Conservation (phyloP, 2,329 filamentous ascomycete species). For the Talaromyces sp. region DNA sequence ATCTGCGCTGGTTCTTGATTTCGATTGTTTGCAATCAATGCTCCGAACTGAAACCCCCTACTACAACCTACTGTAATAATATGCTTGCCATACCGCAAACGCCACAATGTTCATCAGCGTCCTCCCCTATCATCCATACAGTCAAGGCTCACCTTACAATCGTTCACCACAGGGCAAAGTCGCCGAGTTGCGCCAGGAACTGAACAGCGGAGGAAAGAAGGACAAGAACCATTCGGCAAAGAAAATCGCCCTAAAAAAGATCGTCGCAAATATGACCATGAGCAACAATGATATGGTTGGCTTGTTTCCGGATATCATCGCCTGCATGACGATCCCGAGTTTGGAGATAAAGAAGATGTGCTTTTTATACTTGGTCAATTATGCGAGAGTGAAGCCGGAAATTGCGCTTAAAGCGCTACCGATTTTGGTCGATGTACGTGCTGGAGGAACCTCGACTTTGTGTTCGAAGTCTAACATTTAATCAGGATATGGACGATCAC, state of each 20-base stretch:
- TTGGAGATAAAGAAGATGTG: conserved; percentile 99
- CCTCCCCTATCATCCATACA: conserved; percentile 29
- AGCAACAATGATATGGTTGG: conserved; percentile 99
- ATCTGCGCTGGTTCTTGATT: background rate
- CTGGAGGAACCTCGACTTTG: background rate
- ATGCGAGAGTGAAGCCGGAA: conserved; percentile 89
- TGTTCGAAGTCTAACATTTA: background rate
- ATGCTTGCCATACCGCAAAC: background rate
- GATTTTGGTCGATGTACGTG: conserved; percentile 70
- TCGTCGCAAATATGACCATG: conserved; percentile 99
- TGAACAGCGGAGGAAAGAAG: conserved; percentile 92
- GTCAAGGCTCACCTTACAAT: conserved; percentile 33
- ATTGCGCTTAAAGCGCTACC: conserved; percentile 90
- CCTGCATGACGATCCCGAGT: conserved; percentile 90
- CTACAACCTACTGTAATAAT: background rate
- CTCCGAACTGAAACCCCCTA: no score
- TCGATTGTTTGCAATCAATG: background rate
- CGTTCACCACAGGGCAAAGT: conserved; percentile 83
- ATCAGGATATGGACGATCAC: conserved; percentile 83
- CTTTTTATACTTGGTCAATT: conserved; percentile 96
- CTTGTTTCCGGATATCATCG: conserved; percentile 90
- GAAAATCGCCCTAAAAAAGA: conserved; percentile 98
- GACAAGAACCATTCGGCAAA: conserved; percentile 94
- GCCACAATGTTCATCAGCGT: conserved; percentile 32
- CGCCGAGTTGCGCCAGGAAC: conserved; percentile 89